Evolutionary conservation across 2,329 filamentous ascomycete genomes (phyloP), one percentile per base, ranked within the genome.

Genomic region (Akanthomyces muscarius): DNA sequence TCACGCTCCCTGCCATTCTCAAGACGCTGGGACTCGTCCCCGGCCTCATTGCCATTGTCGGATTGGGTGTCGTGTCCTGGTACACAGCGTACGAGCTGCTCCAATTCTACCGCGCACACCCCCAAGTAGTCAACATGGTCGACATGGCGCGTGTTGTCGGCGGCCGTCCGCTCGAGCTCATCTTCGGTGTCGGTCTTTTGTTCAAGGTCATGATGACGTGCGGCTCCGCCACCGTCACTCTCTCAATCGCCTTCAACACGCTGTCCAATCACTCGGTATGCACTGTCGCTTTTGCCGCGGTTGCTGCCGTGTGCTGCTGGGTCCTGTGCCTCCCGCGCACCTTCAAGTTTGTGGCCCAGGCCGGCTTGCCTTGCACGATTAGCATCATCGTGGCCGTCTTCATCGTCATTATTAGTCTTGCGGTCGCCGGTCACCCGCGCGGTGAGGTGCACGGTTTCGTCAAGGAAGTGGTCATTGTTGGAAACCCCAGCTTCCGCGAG

Each of bases 161-260:
- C 1, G 72, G 73, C 2, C 66, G 67, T 1, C 62, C 67, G 4
- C 66, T 75, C 16, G 71, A 71, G 33, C 65, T 70, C 23, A 30
- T 68, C 1, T 64, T 70, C 10, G 72, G 86, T 2, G 75, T 86
- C 68, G 89, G 89, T 79, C 88, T 91, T 71, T 71, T 90, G 14
- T 72, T 90, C 67, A 90, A 91, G 77, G 89, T 90, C 71, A 89
- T 86, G 57, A 88, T 89, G 74, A 89, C 89, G 63, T 82, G 85
- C 75, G 86, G 84, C 50, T 81, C 89, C 64, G 87, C 89, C 69
- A 87, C 85, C 69, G 78, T 90, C 56, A 85, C 86, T 3, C 85
- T 87, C 53, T 83, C 87, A 50, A 83, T 89, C 68, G 89, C 88
- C 69, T 80, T 89, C 68, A 90, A 90, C 76, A 89, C 86, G 56